phyloP scores from a whole-genome alignment of 352 stramenopile genomes.

The Thraustochytrium sp. region DNA sequence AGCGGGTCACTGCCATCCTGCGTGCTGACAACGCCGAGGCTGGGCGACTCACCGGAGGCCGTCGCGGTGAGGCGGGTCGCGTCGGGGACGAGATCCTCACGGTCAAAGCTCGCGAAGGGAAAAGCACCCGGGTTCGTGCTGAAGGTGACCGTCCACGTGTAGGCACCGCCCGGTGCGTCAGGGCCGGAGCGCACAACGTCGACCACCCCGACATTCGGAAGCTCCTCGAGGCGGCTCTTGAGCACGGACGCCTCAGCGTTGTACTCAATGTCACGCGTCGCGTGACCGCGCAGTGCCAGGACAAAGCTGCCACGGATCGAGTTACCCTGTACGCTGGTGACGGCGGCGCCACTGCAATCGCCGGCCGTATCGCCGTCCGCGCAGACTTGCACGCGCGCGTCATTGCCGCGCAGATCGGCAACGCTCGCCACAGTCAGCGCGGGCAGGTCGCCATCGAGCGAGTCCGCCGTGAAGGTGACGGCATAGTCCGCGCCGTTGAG shows the following conservation, averaged over 20 bases:
- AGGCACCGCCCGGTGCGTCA: slow-evolving; percentile 72
- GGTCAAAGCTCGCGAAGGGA: slow-evolving; percentile 52
- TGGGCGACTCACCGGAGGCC: not conserved
- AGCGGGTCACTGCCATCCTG: slow-evolving; percentile 38
- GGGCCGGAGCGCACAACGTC: slow-evolving; percentile 70
- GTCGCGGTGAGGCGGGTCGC: not conserved
- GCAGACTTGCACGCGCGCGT: slow-evolving; percentile 22
- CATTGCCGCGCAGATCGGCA: not conserved
- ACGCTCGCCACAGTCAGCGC: slow-evolving; percentile 51
- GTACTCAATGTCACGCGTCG: slow-evolving; percentile 75
- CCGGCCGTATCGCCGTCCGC: not conserved
- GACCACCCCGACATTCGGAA: slow-evolving; percentile 85
- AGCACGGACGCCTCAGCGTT: slow-evolving; percentile 84
- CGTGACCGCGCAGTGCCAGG: slow-evolving; percentile 75
- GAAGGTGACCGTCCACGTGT: slow-evolving; percentile 89
- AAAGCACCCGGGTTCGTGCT: slow-evolving; percentile 82
- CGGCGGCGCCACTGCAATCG: not conserved
- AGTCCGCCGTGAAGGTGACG: slow-evolving; percentile 72
- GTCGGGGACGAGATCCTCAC: not conserved
- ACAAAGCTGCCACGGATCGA: slow-evolving; percentile 75
- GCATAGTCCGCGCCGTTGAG: slow-evolving; percentile 58
- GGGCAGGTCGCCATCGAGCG: slow-evolving; percentile 65
- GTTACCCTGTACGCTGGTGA: slow-evolving; percentile 60
- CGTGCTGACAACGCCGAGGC: not conserved
- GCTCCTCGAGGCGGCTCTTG: slow-evolving; percentile 76